Evolutionary conservation across 768 basidiomycete species (phyloP), one percentile per base, ranked within the genome.

Genomic region (Collybiopsis luxurians): DNA sequence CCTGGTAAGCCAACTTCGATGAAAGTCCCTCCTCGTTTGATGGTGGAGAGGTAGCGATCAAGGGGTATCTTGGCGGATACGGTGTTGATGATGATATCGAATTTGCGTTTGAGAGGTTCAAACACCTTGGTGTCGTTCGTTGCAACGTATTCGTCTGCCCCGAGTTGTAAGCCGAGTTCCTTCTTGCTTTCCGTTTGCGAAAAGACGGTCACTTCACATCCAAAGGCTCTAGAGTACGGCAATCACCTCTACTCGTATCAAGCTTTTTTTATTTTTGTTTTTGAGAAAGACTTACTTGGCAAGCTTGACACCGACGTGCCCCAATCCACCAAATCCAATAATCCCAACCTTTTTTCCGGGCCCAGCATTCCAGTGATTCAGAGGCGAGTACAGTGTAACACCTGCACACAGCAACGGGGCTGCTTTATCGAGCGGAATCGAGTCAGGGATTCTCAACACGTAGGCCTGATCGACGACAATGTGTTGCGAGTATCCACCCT

Each of bases 391-490:
- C 5, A 82, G 78, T 4, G 85, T 86, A 17, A 86, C 65, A 27
- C 85, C 85, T 4, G 75, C 86, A 63, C 84, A 88, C 50, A 87
- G 67, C 79, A 89, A 79, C 6, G 85, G 83, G 1, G 84, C 84
- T 4, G 82, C 84, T 44, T 82, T 60, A 53, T 77, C 77, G 4
- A 80, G 73, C 34, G 77, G 69, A 30, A 89, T 67, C 10, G 64
- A 70, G 9, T 83, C 75, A 1, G 87, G 86, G 40, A 90, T 79
- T 9, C 75, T 75, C 64, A 86, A 79, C 36, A 83, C 81, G 62
- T 82, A 89, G 53, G 75, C 78, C 51, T 84, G 79, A 28, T 78
- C 72, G 0, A 72, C 75, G 30, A 75, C 73, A 45, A 80, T 70
- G 5, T 71, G 77, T 21, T 74, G 74, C 2, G 77, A 66, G 67